Base-by-base conservation (phyloP, 345 rosid species). In the Eucalyptus sideroxylon region DNA sequence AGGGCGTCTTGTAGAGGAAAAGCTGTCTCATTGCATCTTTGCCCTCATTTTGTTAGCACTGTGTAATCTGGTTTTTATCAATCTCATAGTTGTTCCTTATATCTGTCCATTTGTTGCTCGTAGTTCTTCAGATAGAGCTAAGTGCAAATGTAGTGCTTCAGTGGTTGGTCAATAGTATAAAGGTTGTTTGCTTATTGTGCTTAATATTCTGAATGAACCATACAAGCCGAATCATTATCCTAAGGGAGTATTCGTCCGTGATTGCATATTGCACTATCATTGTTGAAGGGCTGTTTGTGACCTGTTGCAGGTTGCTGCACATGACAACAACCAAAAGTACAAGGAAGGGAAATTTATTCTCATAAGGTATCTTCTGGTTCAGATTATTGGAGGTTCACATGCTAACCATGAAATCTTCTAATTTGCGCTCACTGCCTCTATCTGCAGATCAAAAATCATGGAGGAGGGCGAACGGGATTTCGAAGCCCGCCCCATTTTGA, bases 261-360 rank as follows among this genome's bases (percentile, higher is more conserved):
- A 77, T 77, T 37, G 42, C 47, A 26, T 17, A 31, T 27, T 55
- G 37, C 16, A 2, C 53, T 80, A 37, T 55, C 50, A 69, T 23
- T 13, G n/a, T 40, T 49, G 24, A n/a, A 34, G 77, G 87, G 65
- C 27, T 7, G 30, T 21, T 50, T 50, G 83, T n/a, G 21, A 50
- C 17, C 26, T 50, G 51, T 50, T 92, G 89, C 82, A 93, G 94
- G 90, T 94, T 40, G 86, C 89, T 7, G 92, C 93, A 37, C 93
- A 93, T 82, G 92, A 92, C 60, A 88, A 91, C 86, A 67, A 49
- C 88, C 93, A 93, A 31, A 93, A 90, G 37, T 93, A 92, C 92
- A 93, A 93, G 90, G 94, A 93, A 91, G 95, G 93, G 50, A 93
- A 93, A 81, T 91, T 91, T 87, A 94, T 92, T 86, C 93, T 91